Base-by-base conservation (phyloP, 2,329 filamentous ascomycete genomes). In the Phyllosticta capitalensis region DNA sequence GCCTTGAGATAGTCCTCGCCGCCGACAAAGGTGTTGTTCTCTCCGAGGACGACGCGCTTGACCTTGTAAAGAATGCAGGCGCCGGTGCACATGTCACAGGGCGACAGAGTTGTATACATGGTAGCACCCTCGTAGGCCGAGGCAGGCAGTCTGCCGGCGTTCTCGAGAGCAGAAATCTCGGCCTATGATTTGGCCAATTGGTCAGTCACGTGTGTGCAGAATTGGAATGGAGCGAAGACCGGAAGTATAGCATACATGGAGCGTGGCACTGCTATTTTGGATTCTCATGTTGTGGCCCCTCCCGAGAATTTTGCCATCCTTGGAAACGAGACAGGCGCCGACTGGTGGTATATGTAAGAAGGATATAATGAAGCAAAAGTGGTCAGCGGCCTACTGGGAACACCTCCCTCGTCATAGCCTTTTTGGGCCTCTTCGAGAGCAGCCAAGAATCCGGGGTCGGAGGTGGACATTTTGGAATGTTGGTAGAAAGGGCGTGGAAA, bases 81-180 rank as follows among this genome's bases (percentile, higher is more conserved):
- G 9, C 88, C 88, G 3, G 88, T 90, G 72, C 86, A 92, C 88
- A 91, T 91, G 68, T 89, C 86, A 71, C 88, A 92, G 0, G 88
- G 88, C 2, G 86, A 89, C 6, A 92, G 76, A 0, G 88, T 90
- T 2, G 88, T 92, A 74, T 89, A 92, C 86, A 92, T 90, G n/a
- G 87, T 91, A 38, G 85, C 82, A 28, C 84, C 85, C 64, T 80
- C 79, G 72, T 90, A 91, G 5, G 81, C 80, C 1, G 81, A 82
- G 17, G 86, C 87, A 30, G 86, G 84, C 21, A 90, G 80, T 48
- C 88, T 83, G 52, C 88, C 88, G 0, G 87, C 86, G 71, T 87
- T 85, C 69, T 88, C 85, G 48, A 92, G 78, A n/a, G 86, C 83
- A 19, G 87, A 84, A 20, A 87, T 91, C 71, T 92, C 88, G 64